Evolutionary conservation across 768 basidiomycete species (phyloP), one percentile per base, ranked within the genome.

Genomic region (Suillus hirtellus): DNA sequence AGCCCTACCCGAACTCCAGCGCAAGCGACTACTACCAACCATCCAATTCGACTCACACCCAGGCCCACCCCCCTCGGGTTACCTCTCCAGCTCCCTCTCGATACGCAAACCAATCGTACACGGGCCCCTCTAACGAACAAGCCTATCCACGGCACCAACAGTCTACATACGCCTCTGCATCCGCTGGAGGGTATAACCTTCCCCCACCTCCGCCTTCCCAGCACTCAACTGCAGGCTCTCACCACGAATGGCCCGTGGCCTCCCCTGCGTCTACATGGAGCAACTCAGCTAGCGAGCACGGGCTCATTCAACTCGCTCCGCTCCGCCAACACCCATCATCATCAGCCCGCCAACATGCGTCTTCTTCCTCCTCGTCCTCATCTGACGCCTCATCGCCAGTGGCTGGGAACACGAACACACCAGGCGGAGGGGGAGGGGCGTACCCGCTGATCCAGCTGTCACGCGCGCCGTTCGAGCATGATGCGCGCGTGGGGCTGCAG

Each of bases 221-320:
- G 42, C 68, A 60, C 35, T 69, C 64, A 21, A 34, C 60, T 14
- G 21, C 63, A 37, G 40, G 55, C 15, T 63, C 62, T 21, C 63
- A 64, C 17, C 63, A 60, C 15, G 60, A 63, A 37, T 62, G 46
- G 60, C 34, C 60, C 12, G 69, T 17, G 15, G 59, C 59, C 21
- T 35, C 59, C 1, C 46, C 59, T 19, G n/a, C 31, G 10, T 34
- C 59, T 7, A 8, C 59, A 3, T 53, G 52, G 52, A 53, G n/a
- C 52, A 53, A 53, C 11, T 11, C 55, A 73, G 27, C 74, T 12
- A 35, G 52, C 34, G 52, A 69, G 49, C 71, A 74, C 35, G 72
- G 75, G 37, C 73, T 75, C 66, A 77, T 76, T 11, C 77, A 78
- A 55, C 75, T 77, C 37, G 74, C 76, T 4, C 77, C 78, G 5